Percentiles rank a stretch among this genome's conserved stretches.
phyloP scores from a whole-genome alignment of 75 land plant genomes.

The Picea glauca region DNA sequence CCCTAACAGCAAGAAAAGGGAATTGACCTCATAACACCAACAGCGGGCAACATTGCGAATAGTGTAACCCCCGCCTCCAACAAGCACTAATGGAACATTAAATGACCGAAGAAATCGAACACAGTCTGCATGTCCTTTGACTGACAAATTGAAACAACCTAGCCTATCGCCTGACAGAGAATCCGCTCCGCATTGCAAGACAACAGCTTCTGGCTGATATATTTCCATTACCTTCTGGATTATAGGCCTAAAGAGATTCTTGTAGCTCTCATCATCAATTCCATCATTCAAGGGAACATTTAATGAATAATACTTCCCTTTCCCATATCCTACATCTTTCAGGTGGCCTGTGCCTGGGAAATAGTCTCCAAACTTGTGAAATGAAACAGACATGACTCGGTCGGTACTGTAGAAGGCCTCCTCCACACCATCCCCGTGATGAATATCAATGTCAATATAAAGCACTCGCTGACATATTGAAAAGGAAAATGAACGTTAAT shows the following conservation, averaged over 20 bases:
- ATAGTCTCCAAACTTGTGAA: conserved; percentile 59
- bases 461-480: conserved; percentile 39
- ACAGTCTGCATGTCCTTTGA: conserved; percentile 62
- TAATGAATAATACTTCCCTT: conserved; percentile 49
- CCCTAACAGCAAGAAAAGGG: conserved; percentile 3
- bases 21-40: conserved; percentile 48
- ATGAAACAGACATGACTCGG: conserved; percentile 59
- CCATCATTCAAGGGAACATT: conserved; percentile 64
- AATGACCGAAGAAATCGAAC: conserved; percentile 50
- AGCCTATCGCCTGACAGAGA: conserved; percentile 56
- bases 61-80: conserved; percentile 78
- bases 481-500: neutral
- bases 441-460: conserved; percentile 62
- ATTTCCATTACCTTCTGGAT: conserved; percentile 55
- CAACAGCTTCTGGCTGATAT: conserved; percentile 57
- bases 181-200: conserved; percentile 68
- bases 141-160: conserved; percentile 64
- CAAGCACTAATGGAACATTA: conserved; percentile 63
- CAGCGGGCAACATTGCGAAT: conserved; percentile 75
- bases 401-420: conserved; percentile 68
- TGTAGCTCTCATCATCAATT: conserved; percentile 57
- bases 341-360: conserved; percentile 60
- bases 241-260: conserved; percentile 37
- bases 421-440: conserved; percentile 74
- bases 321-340: conserved; percentile 36